Evolutionary conservation across 169 alveolate species (phyloP).

Genomic region (Cryptosporidium parvum): DNA sequence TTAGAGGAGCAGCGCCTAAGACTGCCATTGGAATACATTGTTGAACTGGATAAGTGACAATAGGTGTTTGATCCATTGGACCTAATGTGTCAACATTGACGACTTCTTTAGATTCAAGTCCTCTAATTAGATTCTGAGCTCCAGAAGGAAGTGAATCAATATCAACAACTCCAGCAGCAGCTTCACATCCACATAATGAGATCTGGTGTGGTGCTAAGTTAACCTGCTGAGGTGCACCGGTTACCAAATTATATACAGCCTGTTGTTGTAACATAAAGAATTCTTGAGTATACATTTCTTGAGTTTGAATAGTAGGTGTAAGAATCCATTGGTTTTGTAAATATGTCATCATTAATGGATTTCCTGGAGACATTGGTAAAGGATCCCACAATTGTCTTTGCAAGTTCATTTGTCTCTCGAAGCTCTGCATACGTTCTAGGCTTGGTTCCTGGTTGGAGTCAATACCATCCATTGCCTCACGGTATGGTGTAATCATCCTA

Average conservation of each 20-base stretch:
- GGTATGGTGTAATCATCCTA: conserved; percentile 73
- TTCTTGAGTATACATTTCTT: conserved; percentile 85
- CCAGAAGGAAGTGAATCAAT: conserved; percentile 74
- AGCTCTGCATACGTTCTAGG: conserved; percentile 75
- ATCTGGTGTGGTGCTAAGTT: conserved; percentile 83
- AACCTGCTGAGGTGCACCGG: conserved; percentile 82
- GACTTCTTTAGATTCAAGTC: conserved; percentile 69
- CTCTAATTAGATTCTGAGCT: conserved; percentile 67
- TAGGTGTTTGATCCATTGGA: conserved; percentile 75
- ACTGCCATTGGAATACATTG: conserved; percentile 77
- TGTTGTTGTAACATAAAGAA: conserved; percentile 83
- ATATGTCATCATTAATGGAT: conserved; percentile 84
- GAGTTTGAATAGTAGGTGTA: conserved; percentile 80
- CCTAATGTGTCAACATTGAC: conserved; percentile 68
- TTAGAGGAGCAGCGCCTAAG: conserved; percentile 76
- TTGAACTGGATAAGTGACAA: conserved; percentile 71
- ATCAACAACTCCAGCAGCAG: conserved; percentile 74
- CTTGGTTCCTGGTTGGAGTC: conserved; percentile 72
- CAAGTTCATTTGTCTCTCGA: conserved; percentile 73
- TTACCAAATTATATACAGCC: conserved; percentile 80
- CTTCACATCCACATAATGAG: conserved; percentile 76
- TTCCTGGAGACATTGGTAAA: conserved; percentile 82
- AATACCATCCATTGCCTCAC: conserved; percentile 75
- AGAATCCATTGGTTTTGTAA: conserved; percentile 83
- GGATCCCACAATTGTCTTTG: conserved; percentile 80